Evolutionary conservation across 805 yeast genomes (phyloP).

Genomic region (Lipomyces mesembrius): DNA sequence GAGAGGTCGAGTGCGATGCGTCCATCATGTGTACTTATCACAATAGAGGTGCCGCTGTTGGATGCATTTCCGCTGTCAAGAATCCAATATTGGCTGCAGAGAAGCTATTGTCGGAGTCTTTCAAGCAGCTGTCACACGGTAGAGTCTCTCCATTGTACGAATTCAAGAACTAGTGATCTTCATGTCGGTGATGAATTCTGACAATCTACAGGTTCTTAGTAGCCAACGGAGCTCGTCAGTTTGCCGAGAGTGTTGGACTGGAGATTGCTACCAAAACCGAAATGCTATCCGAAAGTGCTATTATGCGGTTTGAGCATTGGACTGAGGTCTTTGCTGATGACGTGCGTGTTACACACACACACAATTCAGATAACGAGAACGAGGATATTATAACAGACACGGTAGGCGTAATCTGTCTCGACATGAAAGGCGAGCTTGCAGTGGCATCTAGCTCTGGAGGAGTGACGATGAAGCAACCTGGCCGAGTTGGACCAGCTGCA

Average conservation of each 20-base stretch:
- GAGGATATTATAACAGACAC: conserved; percentile 44
- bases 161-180: neutral
- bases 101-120: conserved; percentile 36
- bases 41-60: conserved; percentile 41
- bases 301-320: conserved; percentile 34
- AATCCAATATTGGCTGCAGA: conserved; percentile 44
- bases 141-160: conserved; percentile 36
- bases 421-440: conserved; percentile 37
- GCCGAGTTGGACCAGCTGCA: conserved; percentile 52
- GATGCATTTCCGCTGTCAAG: conserved; percentile 44
- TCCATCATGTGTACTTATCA: conserved; percentile 40
- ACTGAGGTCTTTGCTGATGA: conserved; percentile 14
- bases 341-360: neutral
- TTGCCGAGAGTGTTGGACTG: conserved; percentile 38
- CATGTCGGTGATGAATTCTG: neutral
- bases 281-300: conserved; percentile 35
- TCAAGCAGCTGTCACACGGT: conserved; percentile 24
- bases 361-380: neutral
- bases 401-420: conserved; percentile 48
- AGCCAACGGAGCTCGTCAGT: conserved; percentile 46
- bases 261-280: conserved; percentile 19
- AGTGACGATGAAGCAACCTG: conserved; percentile 45
- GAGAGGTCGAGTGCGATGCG: conserved; percentile 52
- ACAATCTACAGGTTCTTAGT: conserved; percentile 42
- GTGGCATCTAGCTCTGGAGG: conserved; percentile 52